phyloP scores from a whole-genome alignment of 2,329 filamentous ascomycete genomes.

The Curvularia sp. region DNA sequence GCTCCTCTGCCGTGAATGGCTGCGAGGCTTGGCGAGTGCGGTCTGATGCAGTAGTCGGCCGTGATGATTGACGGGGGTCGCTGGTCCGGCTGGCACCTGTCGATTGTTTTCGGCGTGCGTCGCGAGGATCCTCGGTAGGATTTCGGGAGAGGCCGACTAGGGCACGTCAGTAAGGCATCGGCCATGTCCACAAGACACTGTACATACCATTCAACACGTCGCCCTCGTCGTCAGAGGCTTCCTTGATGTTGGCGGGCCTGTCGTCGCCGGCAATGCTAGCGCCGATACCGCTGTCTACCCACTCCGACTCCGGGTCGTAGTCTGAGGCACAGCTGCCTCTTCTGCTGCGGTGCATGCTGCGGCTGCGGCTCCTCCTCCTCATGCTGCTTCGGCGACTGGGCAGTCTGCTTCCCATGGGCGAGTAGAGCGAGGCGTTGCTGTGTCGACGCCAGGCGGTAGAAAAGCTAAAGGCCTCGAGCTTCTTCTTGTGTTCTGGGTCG shows the following conservation, averaged over 20 bases:
- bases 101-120: slow-evolving; percentile 34
- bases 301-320: slow-evolving; percentile 50
- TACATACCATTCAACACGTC: slow-evolving; percentile 55
- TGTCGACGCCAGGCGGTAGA: slow-evolving; percentile 56
- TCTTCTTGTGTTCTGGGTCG: slow-evolving; percentile 59
- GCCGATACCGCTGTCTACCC: slow-evolving; percentile 47
- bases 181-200: slow-evolving; percentile 4
- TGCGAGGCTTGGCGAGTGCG: slow-evolving; percentile 39
- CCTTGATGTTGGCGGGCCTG: slow-evolving; percentile 46
- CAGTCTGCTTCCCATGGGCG: slow-evolving; percentile 57
- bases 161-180: slow-evolving; percentile 25
- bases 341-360: slow-evolving; percentile 38
- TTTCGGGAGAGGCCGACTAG: slow-evolving; percentile 47
- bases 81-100: slow-evolving; percentile 39
- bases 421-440: slow-evolving; percentile 55
- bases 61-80: slow-evolving; percentile 32
- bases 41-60: slow-evolving; percentile 37
- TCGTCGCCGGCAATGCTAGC: slow-evolving; percentile 43
- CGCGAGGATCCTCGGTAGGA: slow-evolving; percentile 43
- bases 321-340: slow-evolving; percentile 46
- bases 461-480: slow-evolving; percentile 57
- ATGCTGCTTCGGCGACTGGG: slow-evolving; percentile 51
- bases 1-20: slow-evolving; percentile 55
- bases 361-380: slow-evolving; percentile 41
- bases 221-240: slow-evolving; percentile 55